Evolutionary conservation across 1,139 yeast species (phyloP), one percentile per base, ranked within the genome.

Genomic region (Saccharomyces hybrid): DNA sequence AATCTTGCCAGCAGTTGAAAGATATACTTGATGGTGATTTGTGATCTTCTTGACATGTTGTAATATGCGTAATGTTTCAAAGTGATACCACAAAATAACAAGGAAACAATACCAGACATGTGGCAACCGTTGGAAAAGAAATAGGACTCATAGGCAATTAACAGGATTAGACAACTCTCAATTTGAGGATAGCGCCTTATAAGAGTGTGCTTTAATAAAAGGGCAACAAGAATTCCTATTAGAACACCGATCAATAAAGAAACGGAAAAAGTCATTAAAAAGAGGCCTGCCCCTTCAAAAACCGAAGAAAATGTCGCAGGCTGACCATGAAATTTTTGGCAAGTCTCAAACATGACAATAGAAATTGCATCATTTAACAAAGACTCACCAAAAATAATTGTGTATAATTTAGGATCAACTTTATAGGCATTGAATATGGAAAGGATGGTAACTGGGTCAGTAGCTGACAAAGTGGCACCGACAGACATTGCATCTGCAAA

Each of bases 71-170:
- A 95, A 71, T 95, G 99, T 71, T 93, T 93, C 68, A 95, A 75
- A 2, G 99, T 93, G 59, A 95, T 91, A 53, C 99, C 99, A 70
- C 98, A 93, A 73, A 95, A 95, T 60, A 95, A 75, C 60, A 95
- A 77, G 1, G 97, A 89, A 6, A 95, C 99, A 64, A 93, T 95
- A 51, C 99, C 99, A 5, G 97, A 90, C 99, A 93, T 93, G 70
- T 95, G 99, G 63, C 99, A 95, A 48, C 99, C 99, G 68, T 93
- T 95, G 51, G 98, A 91, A 72, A 95, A 93, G 76, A 95, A 95
- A 70, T 95, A 95, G 0, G 98, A 88, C 63, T 91, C 96, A 69
- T 95, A 95, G 7, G 99, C 97, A 70, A 91, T 86, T 60, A 95
- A 74, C 52, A 93, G 75, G 27, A 95, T 96, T 59, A 95, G 72